Evolutionary conservation across 2,329 filamentous ascomycete genomes (phyloP).

Genomic region (Fusarium subglutinans): DNA sequence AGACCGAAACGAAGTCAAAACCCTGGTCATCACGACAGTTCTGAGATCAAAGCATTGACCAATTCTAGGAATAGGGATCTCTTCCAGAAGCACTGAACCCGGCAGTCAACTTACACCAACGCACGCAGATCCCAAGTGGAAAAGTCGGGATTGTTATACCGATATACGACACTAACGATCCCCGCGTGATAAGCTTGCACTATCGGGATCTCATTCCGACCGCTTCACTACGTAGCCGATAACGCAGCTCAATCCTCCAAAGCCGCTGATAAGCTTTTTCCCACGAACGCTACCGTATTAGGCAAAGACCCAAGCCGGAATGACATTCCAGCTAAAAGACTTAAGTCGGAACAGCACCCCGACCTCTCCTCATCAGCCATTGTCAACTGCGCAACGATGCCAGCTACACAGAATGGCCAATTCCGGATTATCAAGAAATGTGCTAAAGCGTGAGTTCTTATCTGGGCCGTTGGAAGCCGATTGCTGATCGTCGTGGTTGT

Average conservation of each 20-base stretch:
- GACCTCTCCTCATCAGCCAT: conserved; percentile 5
- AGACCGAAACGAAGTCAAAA: not conserved
- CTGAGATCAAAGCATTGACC: not conserved
- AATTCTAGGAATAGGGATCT: too few relatives aligned
- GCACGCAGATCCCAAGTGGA: not conserved
- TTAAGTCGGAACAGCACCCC: conserved; percentile 39
- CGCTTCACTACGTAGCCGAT: conserved; percentile 7
- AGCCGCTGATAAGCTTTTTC: conserved; percentile 22
- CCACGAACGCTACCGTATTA: conserved; percentile 7
- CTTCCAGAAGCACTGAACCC: not conserved
- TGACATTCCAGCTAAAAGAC: not conserved
- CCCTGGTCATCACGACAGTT: not conserved
- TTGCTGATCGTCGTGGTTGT: conserved; percentile 8
- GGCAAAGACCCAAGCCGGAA: conserved; percentile 11
- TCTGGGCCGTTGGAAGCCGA: not conserved
- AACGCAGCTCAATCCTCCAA: conserved; percentile 6
- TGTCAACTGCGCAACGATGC: conserved; percentile 11
- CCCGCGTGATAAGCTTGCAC: not conserved
- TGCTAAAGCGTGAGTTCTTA: conserved; percentile 32
- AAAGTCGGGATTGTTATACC: conserved; percentile 19
- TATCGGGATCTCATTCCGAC: not conserved
- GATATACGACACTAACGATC: not conserved
- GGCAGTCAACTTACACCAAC: not conserved
- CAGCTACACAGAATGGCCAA: conserved; percentile 13
- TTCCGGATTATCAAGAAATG: conserved; percentile 38